A percentile compares a stretch with the other conserved stretches of the same genome.
phyloP scores from a whole-genome alignment of 768 basidiomycete species.

The Russula lepida region DNA sequence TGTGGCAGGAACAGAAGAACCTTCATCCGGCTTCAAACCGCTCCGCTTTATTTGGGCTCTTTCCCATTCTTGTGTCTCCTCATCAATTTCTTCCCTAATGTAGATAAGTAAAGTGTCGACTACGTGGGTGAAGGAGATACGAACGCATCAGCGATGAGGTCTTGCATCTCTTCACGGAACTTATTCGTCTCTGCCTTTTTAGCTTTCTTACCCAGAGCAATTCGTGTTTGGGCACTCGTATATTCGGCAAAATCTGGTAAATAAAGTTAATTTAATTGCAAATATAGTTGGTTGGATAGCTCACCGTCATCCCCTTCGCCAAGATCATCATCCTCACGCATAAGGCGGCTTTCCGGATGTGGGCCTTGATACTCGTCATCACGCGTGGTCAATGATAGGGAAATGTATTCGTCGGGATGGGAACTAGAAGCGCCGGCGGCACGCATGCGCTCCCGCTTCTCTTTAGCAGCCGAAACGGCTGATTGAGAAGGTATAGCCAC shows the following conservation, averaged over 20 bases:
- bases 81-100: conserved; percentile 67
- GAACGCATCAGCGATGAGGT: conserved; percentile 76
- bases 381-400: conserved; percentile 56
- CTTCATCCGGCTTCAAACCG: conserved; percentile 42
- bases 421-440: conserved; percentile 34
- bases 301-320: conserved; percentile 85
- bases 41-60: conserved; percentile 73
- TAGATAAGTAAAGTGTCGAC: conserved; percentile 5
- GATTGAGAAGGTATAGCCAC: conserved; percentile 61
- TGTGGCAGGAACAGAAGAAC: conserved; percentile 29
- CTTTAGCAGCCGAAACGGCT: conserved; percentile 63
- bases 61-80: conserved; percentile 82
- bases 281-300: conserved; percentile 18
- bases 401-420: conserved; percentile 62
- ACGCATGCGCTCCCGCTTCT: conserved; percentile 63
- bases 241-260: conserved; percentile 72
- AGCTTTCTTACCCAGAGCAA: conserved; percentile 78
- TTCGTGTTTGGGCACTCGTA: conserved; percentile 79
- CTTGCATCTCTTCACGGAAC: conserved; percentile 61
- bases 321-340: conserved; percentile 81
- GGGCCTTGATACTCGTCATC: conserved; percentile 55
- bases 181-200: conserved; percentile 61
- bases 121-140: conserved; percentile 24
- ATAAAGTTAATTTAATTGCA: background rate
- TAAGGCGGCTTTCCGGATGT: conserved; percentile 74